Evolutionary conservation across 768 basidiomycete species (phyloP).

Genomic region (Tricholomella constricta): DNA sequence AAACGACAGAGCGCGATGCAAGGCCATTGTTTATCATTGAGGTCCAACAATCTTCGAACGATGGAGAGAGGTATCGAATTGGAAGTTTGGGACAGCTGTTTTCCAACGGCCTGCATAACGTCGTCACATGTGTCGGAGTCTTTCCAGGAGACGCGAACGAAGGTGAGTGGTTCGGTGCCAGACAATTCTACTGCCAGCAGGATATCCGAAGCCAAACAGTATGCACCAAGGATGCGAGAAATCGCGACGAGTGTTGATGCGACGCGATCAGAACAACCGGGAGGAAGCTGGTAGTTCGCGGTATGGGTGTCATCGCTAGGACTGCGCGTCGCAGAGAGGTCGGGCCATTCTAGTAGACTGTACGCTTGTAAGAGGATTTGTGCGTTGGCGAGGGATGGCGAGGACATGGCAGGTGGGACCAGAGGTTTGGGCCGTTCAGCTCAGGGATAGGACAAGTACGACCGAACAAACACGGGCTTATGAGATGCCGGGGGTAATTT

Average conservation of each 20-base stretch:
- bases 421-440: not conserved
- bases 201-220: conserved; percentile 32
- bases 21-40: conserved; percentile 27
- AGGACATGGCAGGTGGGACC: not conserved
- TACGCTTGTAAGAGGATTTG: conserved; percentile 27
- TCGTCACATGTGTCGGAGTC: conserved; percentile 24
- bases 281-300: not conserved
- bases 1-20: conserved; percentile 27
- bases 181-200: conserved; percentile 22
- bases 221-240: conserved; percentile 29
- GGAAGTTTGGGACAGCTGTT: not conserved
- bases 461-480: conserved; percentile 5
- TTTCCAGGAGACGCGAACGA: conserved; percentile 28
- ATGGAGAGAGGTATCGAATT: conserved; percentile 7
- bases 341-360: conserved; percentile 31
- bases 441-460: not conserved
- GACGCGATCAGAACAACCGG: not conserved
- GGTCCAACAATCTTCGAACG: conserved; percentile 22
- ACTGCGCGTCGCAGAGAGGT: conserved; percentile 29
- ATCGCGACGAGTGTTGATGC: conserved; percentile 23
- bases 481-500: not conserved
- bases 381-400: not conserved
- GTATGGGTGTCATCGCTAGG: conserved; percentile 16
- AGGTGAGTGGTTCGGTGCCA: conserved; percentile 4
- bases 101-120: conserved; percentile 11